Evolutionary conservation across 108 stramenopile species (phyloP), one percentile per base, ranked within the genome.

Genomic region (Discostella pseudostelligera): DNA sequence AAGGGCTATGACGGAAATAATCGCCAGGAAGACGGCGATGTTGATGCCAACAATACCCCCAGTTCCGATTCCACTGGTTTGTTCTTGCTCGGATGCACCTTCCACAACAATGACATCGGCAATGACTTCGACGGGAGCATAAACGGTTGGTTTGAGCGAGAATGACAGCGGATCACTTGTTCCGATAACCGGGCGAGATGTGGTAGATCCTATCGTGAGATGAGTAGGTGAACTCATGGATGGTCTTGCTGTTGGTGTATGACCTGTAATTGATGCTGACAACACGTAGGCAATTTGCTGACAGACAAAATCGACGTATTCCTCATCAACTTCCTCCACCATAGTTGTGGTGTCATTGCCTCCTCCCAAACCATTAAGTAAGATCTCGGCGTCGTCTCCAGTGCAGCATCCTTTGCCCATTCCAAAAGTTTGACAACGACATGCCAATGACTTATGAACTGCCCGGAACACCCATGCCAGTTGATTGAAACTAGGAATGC

Each of bases 381-480:
- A 13, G 8, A 59, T 17, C 24, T 37, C 58, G 20, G 37, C 58
- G 5, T 44, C 36, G 42, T 39, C 36, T 36, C 58, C 58, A 13
- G 5, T 29, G 36, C 58, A 59, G 58, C 58, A 59, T 22, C 28
- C 58, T 25, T 20, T 13, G 8, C 58, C 36, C 58, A 59, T 40
- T 22, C 58, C 58, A 20, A 59, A 10, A 9, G 1, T 8, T 44
- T 59, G 20, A 44, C 58, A 59, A 14, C 39, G 39, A 17, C 58
- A 59, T 1, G 58, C 58, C 14, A 59, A 19, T 13, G 42, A 43
- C 8, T 59, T 59, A 37, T 59, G 58, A 13, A 59, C 58, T 4
- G 35, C 58, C 21, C 42, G 1, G 8, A 59, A 59, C 10, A 40
- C 21, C 58, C 58, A 59, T 13, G 58, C 14, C 10, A 59, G 58